A percentile compares a stretch with the other conserved stretches of the same genome.
Evolutionary conservation across 768 basidiomycete genomes (phyloP).

Genomic region (Auriculariales sp.): DNA sequence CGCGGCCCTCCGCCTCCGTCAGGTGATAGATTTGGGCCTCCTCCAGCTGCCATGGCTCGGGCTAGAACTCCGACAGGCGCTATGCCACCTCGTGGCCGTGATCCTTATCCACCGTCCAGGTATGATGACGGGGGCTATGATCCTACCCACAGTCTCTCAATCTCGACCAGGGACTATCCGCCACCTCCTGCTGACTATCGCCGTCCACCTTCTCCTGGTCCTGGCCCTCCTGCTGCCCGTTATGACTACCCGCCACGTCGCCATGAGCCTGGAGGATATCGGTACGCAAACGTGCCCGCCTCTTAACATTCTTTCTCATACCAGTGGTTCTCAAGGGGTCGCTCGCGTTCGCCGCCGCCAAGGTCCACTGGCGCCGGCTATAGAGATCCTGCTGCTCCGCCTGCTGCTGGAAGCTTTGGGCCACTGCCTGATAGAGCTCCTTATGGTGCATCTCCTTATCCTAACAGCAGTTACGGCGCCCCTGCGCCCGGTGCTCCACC

Average conservation of each 20-base stretch:
- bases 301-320: conserved; percentile 1
- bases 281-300: conserved; percentile 16
- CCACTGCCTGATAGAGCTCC: conserved; percentile 21
- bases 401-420: conserved; percentile 5
- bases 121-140: conserved; percentile 17
- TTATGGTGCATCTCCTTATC: conserved; percentile 26
- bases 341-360: conserved; percentile 55
- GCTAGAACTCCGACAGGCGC: conserved; percentile 42
- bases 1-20: conserved; percentile 33
- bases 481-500: neutral
- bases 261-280: conserved; percentile 16
- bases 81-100: conserved; percentile 38
- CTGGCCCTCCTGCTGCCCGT: conserved; percentile 21
- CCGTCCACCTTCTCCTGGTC: conserved; percentile 33
- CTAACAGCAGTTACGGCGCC: conserved; percentile 31
- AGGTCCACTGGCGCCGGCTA: conserved; percentile 32
- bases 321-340: conserved; percentile 32
- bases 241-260: conserved; percentile 9
- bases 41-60: conserved; percentile 36
- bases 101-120: conserved; percentile 44
- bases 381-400: conserved; percentile 5
- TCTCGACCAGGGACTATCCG: conserved; percentile 37
- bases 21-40: conserved; percentile 24
- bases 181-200: conserved; percentile 30
- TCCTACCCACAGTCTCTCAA: conserved; percentile 3